These are phyloP conservation scores for Talaromyces sp. DNA, from an alignment of 2,329 filamentous ascomycete genomes.

Conservation along the genomic window DNA sequence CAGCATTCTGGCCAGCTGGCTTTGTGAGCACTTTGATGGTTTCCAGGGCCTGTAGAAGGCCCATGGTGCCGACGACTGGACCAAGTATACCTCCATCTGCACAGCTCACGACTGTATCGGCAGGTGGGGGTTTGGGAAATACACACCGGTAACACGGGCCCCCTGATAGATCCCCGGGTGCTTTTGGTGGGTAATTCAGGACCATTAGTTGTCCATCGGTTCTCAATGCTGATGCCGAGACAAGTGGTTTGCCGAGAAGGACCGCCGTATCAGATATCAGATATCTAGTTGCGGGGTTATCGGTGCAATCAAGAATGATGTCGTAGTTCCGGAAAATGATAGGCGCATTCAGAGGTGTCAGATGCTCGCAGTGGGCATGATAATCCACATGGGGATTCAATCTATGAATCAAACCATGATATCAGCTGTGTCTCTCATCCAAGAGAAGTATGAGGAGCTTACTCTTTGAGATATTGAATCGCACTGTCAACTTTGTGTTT, in stretches of 20 bases:
- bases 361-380: slow-evolving; percentile 58
- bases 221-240: slow-evolving; percentile 84
- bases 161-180: slow-evolving; percentile 55
- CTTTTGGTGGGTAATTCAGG: slow-evolving; percentile 71
- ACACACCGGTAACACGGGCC: slow-evolving; percentile 93
- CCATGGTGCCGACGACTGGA: slow-evolving; percentile 90
- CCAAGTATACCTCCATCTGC: slow-evolving; percentile 91
- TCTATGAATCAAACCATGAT: slow-evolving; percentile 37
- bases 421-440: background rate
- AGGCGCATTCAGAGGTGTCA: slow-evolving; percentile 66
- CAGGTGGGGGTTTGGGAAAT: slow-evolving; percentile 81
- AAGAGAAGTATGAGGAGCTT: slow-evolving; percentile 20
- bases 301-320: slow-evolving; percentile 88
- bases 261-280: slow-evolving; percentile 89
- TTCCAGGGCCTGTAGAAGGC: slow-evolving; percentile 84
- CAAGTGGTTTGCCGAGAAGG: slow-evolving; percentile 69
- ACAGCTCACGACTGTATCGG: slow-evolving; percentile 77
- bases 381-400: slow-evolving; percentile 71
- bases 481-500: slow-evolving; percentile 78
- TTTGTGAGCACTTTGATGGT: slow-evolving; percentile 74
- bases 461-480: slow-evolving; percentile 57
- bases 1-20: slow-evolving; percentile 23
- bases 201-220: slow-evolving; percentile 88
- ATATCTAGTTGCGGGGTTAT: slow-evolving; percentile 87
- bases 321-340: slow-evolving; percentile 69